Base-by-base conservation (phyloP, 192 early-diverging fungal genomes). In the Mortierella alpina region DNA sequence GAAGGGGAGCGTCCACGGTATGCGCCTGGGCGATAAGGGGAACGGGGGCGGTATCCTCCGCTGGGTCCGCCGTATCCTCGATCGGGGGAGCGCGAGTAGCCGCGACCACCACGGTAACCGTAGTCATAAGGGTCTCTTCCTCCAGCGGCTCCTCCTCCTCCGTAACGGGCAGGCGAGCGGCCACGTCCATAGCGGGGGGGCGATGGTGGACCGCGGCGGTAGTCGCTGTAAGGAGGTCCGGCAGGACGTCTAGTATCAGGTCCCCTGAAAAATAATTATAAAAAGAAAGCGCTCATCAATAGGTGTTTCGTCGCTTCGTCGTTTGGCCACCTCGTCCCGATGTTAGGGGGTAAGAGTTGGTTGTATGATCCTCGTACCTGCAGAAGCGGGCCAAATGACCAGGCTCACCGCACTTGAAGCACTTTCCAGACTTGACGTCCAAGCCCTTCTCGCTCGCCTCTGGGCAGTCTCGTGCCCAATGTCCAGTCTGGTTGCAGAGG, bases 401-500 rank as follows among this genome's bases (percentile, higher is more conserved):
- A 48, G 82, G 66, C 59, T 88, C 74, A 23, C 85, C 87, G 57
- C 82, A 88, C 86, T 84, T 83, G 73, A 88, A 88, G 68, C 85
- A 86, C 64, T 81, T 85, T 59, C 87, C 87, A 68, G 84, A 85
- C 48, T 84, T 83, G 59, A 88, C 87, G 58, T 88, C 87, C 84
- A 88, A 86, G 14, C 87, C 87, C 53, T 84, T 84, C 50, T 88
- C 85, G 20, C 82, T 76, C 22, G 85, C 86, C 40, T 86, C 84
- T 13, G 85, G 84, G 66, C 87, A 88, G 49, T 88, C 87, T 47
- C 85, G 68, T 15, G 85, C 87, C 87, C 87, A 88, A 62, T 88
- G 87, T 22, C 87, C 87, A 52, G 82, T 83, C 40, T 77, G 77
- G 17, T 79, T 78, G 78, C 87, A 88, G 10, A 88, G 70, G 72